phyloP scores from a whole-genome alignment of 257 asterid genomes.

The Solanum dulcamara region DNA sequence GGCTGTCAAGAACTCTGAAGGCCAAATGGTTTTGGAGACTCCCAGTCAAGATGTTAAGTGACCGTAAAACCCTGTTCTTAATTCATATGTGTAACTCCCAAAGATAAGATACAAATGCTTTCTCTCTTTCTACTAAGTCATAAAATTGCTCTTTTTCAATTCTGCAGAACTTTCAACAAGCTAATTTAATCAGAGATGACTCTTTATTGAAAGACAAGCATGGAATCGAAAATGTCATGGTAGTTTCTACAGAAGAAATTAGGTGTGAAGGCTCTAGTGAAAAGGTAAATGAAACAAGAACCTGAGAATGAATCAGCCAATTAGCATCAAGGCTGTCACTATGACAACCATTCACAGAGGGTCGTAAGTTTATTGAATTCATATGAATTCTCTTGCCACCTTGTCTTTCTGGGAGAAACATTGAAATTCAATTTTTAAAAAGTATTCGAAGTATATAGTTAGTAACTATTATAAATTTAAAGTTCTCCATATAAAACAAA shows the following conservation, averaged over 20 bases:
- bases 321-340: neutral
- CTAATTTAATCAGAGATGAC: neutral
- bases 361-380: neutral
- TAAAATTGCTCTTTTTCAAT: neutral
- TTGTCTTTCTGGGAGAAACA: neutral
- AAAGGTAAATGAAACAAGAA: neutral
- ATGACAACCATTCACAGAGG: neutral
- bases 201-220: neutral
- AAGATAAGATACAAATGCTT: neutral
- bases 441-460: neutral
- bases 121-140: neutral
- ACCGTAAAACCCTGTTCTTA: neutral
- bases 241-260: conserved; percentile 1
- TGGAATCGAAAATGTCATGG: neutral
- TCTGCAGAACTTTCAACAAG: neutral
- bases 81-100: neutral
- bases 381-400: neutral
- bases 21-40: neutral
- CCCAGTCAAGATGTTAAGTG: conserved; percentile 2
- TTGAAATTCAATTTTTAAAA: neutral
- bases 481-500: neutral
- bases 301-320: conserved; percentile 4
- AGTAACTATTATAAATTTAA: neutral
- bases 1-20: neutral
- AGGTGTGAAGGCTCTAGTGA: neutral